phyloP scores from a whole-genome alignment of 768 basidiomycete genomes.

The Xerocomus spinulosus region DNA sequence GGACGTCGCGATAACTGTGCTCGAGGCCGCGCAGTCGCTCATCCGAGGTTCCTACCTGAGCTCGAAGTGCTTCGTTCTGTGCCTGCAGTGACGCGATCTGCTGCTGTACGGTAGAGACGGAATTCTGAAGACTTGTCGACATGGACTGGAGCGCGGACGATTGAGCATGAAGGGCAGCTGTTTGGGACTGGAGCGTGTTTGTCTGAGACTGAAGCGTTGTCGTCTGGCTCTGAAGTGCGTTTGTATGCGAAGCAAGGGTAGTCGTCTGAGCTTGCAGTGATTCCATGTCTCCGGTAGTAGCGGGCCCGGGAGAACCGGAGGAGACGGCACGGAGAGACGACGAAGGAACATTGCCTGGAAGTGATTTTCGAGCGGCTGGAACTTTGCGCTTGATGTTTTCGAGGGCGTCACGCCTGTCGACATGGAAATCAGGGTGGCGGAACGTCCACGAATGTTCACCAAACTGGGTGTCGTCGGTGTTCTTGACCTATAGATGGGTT shows the following conservation, averaged over 20 bases:
- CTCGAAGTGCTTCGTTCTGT: slow-evolving; percentile 30
- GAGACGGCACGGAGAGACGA: slow-evolving; percentile 25
- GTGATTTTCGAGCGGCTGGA: slow-evolving; percentile 34
- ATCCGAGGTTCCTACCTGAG: slow-evolving; percentile 37
- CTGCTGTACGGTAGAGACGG: slow-evolving; percentile 26
- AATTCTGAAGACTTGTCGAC: slow-evolving; percentile 24
- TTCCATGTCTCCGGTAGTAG: slow-evolving; percentile 23
- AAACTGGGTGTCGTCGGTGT: slow-evolving; percentile 74
- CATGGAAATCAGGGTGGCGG: slow-evolving; percentile 49
- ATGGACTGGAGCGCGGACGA: slow-evolving; percentile 30
- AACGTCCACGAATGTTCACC: slow-evolving; percentile 57
- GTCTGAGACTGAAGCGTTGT: slow-evolving; percentile 26
- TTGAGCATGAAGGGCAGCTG: slow-evolving; percentile 33
- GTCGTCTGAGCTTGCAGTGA: slow-evolving; percentile 27
- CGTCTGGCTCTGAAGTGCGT: slow-evolving; percentile 28
- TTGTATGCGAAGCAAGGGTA: slow-evolving; percentile 28
- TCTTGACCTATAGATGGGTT: slow-evolving; percentile 55
- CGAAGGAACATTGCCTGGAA: slow-evolving; percentile 24
- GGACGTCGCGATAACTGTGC: slow-evolving; percentile 61
- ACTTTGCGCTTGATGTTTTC: slow-evolving; percentile 66
- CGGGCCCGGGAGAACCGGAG: slow-evolving; percentile 27
- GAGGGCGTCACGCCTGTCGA: slow-evolving; percentile 49
- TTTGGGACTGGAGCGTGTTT: slow-evolving; percentile 26
- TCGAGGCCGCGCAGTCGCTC: slow-evolving; percentile 55
- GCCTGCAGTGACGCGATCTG: slow-evolving; percentile 25